phyloP scores from a whole-genome alignment of 805 yeast genomes.

The Yarrowia sp. region DNA sequence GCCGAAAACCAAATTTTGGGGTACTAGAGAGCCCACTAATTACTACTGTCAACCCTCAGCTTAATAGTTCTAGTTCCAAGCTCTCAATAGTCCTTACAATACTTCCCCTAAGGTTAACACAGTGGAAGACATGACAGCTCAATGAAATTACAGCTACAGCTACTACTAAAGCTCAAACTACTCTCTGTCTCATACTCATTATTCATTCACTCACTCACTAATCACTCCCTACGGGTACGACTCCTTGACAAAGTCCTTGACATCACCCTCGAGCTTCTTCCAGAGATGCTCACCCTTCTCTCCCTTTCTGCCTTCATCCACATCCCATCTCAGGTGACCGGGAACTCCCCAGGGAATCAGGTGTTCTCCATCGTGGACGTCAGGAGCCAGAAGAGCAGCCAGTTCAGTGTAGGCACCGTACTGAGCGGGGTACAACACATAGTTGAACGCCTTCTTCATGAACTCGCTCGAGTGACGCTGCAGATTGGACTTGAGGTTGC shows the following conservation, averaged over 20 bases:
- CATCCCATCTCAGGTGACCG: constrained; percentile 52
- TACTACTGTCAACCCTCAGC: no score
- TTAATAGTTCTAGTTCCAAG: no score
- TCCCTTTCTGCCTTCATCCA: constrained; percentile 49
- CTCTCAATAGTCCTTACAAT: no score
- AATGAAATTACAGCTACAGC: no score
- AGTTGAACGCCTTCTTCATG: constrained; percentile 8
- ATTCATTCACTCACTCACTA: no score
- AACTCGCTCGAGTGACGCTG: constrained; percentile 44
- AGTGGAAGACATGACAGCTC: no score
- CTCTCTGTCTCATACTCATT: no score
- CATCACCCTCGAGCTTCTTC: constrained; percentile 50
- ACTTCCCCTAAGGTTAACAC: no score
- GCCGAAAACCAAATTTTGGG: no score
- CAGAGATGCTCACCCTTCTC: constrained; percentile 51
- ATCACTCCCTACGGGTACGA: neutral
- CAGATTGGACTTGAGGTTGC: constrained; percentile 52
- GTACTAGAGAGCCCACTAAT: no score
- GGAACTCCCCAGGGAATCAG: constrained; percentile 55
- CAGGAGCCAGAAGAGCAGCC: constrained; percentile 55
- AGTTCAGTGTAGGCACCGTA: constrained; percentile 58
- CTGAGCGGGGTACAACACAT: constrained; percentile 43
- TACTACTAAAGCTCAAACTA: no score
- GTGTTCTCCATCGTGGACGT: constrained; percentile 52
- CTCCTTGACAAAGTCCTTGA: constrained; percentile 33